A percentile compares a stretch with the other conserved stretches of the same genome.
Evolutionary conservation across 2,329 filamentous ascomycete genomes (phyloP).

Genomic region (Colletotrichum nymphaeae): DNA sequence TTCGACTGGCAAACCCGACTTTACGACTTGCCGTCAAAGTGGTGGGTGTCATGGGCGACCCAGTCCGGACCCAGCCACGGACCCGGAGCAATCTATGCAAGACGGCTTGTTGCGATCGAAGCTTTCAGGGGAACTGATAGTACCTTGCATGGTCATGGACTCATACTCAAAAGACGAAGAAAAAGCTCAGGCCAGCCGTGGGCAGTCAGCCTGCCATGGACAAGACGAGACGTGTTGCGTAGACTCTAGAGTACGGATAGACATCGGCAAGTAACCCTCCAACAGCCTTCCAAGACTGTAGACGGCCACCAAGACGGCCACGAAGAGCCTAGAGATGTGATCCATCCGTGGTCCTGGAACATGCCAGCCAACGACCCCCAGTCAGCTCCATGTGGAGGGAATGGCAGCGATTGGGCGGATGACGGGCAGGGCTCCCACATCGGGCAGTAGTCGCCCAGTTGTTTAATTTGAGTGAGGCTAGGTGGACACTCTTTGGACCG

Average conservation of each 20-base stretch:
- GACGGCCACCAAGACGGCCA: not conserved
- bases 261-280: not conserved
- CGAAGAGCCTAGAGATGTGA: conserved; percentile 3
- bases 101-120: conserved; percentile 26
- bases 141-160: not conserved
- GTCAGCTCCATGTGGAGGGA: conserved; percentile 8
- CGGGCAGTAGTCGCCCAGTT: conserved; percentile 19
- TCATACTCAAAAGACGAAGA: not conserved
- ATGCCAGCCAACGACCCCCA: conserved; percentile 13
- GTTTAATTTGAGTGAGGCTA: conserved; percentile 34
- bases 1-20: not conserved
- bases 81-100: conserved; percentile 29
- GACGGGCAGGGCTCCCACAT: conserved; percentile 21
- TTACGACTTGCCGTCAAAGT: not conserved
- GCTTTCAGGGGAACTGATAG: conserved; percentile 12
- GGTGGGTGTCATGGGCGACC: conserved; percentile 26
- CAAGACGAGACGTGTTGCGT: not conserved
- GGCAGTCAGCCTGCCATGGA: conserved; percentile 4
- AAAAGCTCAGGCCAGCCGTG: conserved; percentile 5
- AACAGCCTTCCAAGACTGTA: conserved; percentile 10
- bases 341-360: conserved; percentile 28
- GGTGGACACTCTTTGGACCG: conserved; percentile 9
- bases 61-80: conserved; percentile 14
- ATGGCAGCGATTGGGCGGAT: conserved; percentile 23
- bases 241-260: not conserved